phyloP scores from a whole-genome alignment of 2,329 filamentous ascomycete genomes.

The Monosporascus sp. region DNA sequence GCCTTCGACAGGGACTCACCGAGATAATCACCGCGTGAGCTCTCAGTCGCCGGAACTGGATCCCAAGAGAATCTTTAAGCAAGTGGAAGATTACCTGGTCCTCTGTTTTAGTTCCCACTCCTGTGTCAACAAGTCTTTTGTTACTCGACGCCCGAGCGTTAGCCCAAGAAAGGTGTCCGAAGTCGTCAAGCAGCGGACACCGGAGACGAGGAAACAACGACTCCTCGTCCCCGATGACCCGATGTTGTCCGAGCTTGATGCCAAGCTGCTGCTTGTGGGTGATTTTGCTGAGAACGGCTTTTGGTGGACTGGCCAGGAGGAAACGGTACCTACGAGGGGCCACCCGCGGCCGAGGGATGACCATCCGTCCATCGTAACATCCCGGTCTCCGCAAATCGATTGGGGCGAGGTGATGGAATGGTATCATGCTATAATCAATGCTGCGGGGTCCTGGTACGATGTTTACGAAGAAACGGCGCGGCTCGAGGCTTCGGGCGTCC shows the following conservation, averaged over 20 bases:
- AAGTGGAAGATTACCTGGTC: slow-evolving; percentile 72
- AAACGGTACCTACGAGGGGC: slow-evolving; percentile 27
- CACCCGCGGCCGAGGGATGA: slow-evolving; percentile 30
- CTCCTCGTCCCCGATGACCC: slow-evolving; percentile 28
- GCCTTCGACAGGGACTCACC: slow-evolving; percentile 2
- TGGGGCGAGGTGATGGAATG: slow-evolving; percentile 69
- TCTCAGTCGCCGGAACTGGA: slow-evolving; percentile 24
- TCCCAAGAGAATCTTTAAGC: slow-evolving; percentile 62
- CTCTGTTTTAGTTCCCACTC: slow-evolving; percentile 63
- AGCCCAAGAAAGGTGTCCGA: slow-evolving; percentile 23
- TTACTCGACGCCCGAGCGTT: slow-evolving; percentile 39
- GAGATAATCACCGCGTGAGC: slow-evolving; percentile 3
- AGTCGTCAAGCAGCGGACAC: slow-evolving; percentile 23
- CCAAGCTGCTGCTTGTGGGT: slow-evolving; percentile 68
- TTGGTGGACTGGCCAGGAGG: slow-evolving; percentile 67
- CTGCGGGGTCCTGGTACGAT: slow-evolving; percentile 61
- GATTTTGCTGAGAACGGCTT: slow-evolving; percentile 75
- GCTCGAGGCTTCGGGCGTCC: slow-evolving; percentile 23
- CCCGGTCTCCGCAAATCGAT: slow-evolving; percentile 64
- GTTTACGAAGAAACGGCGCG: slow-evolving; percentile 50
- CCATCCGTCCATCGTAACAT: slow-evolving; percentile 40
- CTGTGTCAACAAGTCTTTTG: slow-evolving; percentile 73
- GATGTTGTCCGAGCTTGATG: slow-evolving; percentile 59
- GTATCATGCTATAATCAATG: slow-evolving; percentile 66
- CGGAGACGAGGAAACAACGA: slow-evolving; percentile 29